Conservation (phyloP, 805 yeast genomes). For the Ogataea trehalophila region DNA sequence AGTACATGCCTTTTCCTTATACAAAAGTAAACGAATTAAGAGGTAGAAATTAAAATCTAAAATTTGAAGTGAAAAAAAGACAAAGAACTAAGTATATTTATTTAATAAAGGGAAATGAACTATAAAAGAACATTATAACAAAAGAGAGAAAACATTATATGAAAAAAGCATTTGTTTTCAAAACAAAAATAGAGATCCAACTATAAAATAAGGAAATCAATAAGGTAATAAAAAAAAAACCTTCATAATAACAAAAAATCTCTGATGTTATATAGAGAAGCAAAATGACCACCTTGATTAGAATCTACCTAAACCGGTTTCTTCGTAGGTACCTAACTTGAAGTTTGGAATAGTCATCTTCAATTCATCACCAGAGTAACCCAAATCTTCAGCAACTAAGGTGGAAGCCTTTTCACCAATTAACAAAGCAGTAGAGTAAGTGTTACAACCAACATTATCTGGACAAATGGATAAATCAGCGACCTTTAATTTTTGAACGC, state of each 20-base stretch:
- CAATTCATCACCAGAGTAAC: slow-evolving; percentile 25
- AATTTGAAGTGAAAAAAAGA: neutral
- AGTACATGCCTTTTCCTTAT: no score
- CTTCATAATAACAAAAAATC: neutral
- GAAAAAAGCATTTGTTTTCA: neutral
- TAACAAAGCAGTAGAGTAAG: slow-evolving; percentile 26
- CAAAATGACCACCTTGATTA: slow-evolving; percentile 6
- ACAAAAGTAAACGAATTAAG: no score
- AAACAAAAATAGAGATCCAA: neutral
- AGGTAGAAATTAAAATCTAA: neutral
- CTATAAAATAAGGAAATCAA: neutral
- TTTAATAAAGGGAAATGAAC: no score
- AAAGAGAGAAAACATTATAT: neutral
- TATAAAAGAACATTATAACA: neutral
- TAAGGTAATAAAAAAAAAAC: neutral
- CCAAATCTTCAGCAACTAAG: slow-evolving; percentile 27
- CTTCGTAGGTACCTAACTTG: slow-evolving; percentile 25
- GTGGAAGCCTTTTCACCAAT: slow-evolving; percentile 28
- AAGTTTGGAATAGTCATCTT: slow-evolving; percentile 27
- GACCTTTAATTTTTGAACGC: slow-evolving; percentile 26
- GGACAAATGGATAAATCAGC: slow-evolving; percentile 28
- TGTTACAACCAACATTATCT: slow-evolving; percentile 29
- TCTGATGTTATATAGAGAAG: neutral
- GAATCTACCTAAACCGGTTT: slow-evolving; percentile 26
- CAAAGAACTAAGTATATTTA: neutral